Evolutionary conservation across 345 rosid genomes (phyloP).

Genomic region (Tarenaya hassleriana): DNA sequence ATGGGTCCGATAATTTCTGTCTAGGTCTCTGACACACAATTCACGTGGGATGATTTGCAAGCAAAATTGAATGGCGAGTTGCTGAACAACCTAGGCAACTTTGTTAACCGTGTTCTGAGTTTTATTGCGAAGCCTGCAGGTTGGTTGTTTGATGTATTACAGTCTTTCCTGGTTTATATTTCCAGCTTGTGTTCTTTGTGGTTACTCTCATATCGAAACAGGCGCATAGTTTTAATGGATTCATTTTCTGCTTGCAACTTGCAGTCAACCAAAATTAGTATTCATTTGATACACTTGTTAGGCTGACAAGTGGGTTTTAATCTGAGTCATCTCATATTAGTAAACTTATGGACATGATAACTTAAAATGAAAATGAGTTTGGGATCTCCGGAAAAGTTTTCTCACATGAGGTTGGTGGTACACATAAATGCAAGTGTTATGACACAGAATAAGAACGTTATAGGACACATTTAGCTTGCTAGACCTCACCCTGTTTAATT

Average conservation of each 20-base stretch:
- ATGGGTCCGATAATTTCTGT: too few species aligned
- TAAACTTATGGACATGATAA: not conserved
- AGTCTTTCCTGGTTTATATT: not conserved
- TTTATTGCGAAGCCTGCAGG: conserved; percentile 59
- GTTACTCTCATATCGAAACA: conserved; percentile 6
- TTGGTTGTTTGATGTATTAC: conserved; percentile 22
- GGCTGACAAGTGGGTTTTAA: not conserved
- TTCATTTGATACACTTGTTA: not conserved
- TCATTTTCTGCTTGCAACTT: not conserved
- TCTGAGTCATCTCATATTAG: conserved; percentile 1
- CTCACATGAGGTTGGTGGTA: conserved; percentile 1
- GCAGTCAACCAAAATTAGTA: not conserved
- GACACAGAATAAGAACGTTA: too few species aligned
- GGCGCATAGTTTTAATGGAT: not conserved
- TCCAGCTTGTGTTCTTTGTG: too few species aligned
- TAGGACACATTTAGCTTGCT: not conserved
- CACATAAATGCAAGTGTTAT: not conserved
- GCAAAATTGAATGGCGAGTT: conserved; percentile 54
- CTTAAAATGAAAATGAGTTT: not conserved
- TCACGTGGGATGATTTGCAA: conserved; percentile 66
- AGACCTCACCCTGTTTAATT: conserved; percentile 6
- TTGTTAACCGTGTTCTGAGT: conserved; percentile 58
- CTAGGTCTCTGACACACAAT: conserved; percentile 54
- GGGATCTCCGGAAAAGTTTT: not conserved
- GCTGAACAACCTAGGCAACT: conserved; percentile 59